Conservation (phyloP, 164 flowering plant species). For the Vitis rupestris region DNA sequence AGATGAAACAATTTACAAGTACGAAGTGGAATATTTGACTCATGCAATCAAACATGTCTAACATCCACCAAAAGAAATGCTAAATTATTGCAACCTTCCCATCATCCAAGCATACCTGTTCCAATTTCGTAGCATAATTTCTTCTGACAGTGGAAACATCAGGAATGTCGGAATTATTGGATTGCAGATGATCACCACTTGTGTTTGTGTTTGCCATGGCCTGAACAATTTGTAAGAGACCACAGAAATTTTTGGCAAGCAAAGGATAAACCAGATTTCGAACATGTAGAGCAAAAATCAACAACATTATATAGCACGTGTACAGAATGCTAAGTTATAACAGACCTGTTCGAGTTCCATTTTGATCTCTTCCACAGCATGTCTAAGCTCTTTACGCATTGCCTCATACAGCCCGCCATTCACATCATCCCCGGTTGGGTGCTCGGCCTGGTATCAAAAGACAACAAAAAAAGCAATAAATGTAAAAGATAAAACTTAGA, state of each 20-base stretch:
- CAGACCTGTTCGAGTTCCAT: conserved; percentile 66
- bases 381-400: conserved; percentile 76
- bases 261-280: conserved; percentile 5
- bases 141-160: conserved; percentile 45
- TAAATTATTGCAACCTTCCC: too few relatives aligned
- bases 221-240: conserved; percentile 31
- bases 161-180: conserved; percentile 35
- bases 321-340: neutral
- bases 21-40: too few relatives aligned
- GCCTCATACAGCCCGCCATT: conserved; percentile 55
- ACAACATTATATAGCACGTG: neutral
- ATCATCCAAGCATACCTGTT: conserved; percentile 42
- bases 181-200: conserved; percentile 27
- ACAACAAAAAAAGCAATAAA: conserved; percentile 7
- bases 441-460: conserved; percentile 40
- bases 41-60: too few relatives aligned
- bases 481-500: neutral
- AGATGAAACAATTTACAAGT: too few relatives aligned
- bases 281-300: neutral
- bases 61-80: too few relatives aligned
- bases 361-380: conserved; percentile 78
- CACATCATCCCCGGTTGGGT: conserved; percentile 55
- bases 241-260: conserved; percentile 1
- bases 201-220: conserved; percentile 36
- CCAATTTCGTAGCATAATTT: conserved; percentile 49